A percentile compares a stretch with the other conserved stretches of the same genome.
These are phyloP conservation scores for Elsinoe batatas DNA, from an alignment of 2,329 filamentous ascomycete species.

Conservation along the genomic window DNA sequence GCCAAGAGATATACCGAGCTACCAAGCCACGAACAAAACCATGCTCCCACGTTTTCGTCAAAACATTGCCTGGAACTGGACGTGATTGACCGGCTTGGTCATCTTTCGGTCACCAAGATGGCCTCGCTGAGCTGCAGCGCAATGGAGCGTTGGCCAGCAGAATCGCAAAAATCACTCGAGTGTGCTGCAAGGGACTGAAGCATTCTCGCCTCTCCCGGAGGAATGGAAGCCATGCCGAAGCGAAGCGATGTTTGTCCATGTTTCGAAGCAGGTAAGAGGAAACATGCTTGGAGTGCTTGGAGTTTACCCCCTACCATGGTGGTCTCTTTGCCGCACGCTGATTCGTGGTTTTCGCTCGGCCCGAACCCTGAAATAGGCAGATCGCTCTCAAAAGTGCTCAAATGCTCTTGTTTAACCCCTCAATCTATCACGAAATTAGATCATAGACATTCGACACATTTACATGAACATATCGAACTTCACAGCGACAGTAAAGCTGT, in stretches of 20 bases:
- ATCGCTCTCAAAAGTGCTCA: constrained; percentile 9
- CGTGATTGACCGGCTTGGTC: not conserved
- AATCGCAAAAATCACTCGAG: not conserved
- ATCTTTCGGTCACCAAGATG: constrained; percentile 1
- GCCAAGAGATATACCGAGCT: constrained; percentile 1
- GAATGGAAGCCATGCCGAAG: not conserved
- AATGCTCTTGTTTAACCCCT: constrained; percentile 6
- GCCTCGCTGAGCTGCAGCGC: constrained; percentile 1
- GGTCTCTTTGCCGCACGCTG: not conserved
- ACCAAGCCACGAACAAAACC: not conserved
- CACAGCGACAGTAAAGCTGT: not conserved
- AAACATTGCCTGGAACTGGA: not conserved
- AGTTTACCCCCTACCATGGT: not conserved
- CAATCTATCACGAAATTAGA: not conserved
- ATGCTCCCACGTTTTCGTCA: not conserved
- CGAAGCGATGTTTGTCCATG: not conserved
- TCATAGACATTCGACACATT: not conserved
- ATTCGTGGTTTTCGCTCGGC: not conserved
- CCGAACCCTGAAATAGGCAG: not conserved
- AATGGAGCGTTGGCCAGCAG: not conserved
- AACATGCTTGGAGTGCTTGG: too few relatives aligned
- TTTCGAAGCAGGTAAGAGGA: not conserved
- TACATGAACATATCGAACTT: not conserved
- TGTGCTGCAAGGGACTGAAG: not conserved
- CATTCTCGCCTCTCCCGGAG: not conserved